Conservation (phyloP, 768 basidiomycete genomes). For the Fistulinella prunicolor region DNA sequence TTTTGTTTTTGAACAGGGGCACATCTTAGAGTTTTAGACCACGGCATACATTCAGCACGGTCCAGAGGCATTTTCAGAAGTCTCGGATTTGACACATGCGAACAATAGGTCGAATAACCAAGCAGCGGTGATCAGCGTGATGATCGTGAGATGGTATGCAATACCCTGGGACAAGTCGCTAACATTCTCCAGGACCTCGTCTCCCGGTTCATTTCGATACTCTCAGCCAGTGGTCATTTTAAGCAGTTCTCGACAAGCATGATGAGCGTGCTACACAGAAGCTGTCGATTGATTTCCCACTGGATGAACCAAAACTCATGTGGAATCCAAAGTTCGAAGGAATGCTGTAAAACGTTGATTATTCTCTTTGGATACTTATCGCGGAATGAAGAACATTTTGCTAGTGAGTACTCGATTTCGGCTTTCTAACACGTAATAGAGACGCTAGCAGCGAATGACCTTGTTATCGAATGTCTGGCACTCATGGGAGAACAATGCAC, state of each 20-base stretch:
- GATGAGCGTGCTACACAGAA: constrained; percentile 16
- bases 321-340: constrained; percentile 27
- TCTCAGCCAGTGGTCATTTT: constrained; percentile 13
- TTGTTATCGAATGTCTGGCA: constrained; percentile 20
- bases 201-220: constrained; percentile 21
- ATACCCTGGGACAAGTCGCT: not conserved
- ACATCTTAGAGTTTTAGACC: constrained; percentile 37
- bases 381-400: constrained; percentile 16
- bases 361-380: constrained; percentile 25
- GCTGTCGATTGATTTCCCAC: constrained; percentile 19
- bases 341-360: constrained; percentile 30
- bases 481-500: constrained; percentile 9
- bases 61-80: not conserved
- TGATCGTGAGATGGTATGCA: constrained; percentile 23
- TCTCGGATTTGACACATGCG: not conserved
- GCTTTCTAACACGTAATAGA: not conserved
- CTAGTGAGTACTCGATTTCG: constrained; percentile 12
- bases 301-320: constrained; percentile 23
- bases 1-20: not conserved
- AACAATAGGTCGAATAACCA: not conserved
- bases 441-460: constrained; percentile 14
- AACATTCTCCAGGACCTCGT: constrained; percentile 17
- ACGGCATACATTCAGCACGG: constrained; percentile 50
- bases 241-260: constrained; percentile 16
- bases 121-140: constrained; percentile 20